These are phyloP conservation scores for Geotrichum ghanense DNA, from an alignment of 805 yeast species.

Conservation along the genomic window DNA sequence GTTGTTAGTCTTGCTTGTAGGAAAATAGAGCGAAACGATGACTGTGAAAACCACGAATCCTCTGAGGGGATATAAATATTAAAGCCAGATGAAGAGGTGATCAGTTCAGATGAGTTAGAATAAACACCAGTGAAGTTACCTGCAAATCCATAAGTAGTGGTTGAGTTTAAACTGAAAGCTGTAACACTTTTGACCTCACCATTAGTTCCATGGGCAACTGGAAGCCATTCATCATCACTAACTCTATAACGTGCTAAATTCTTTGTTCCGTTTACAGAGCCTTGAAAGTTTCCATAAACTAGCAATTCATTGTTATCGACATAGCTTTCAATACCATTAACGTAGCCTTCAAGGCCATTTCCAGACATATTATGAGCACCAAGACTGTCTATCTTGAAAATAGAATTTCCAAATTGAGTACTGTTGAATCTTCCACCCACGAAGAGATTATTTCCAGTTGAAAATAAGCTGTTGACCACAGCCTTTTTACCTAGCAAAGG, in stretches of 20 bases:
- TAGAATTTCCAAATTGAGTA: slow-evolving; percentile 6
- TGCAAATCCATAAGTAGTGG: slow-evolving; percentile 18
- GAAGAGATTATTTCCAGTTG: slow-evolving; percentile 27
- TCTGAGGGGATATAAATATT: slow-evolving; percentile 16
- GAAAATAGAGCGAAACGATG: slow-evolving; percentile 5
- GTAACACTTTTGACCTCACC: slow-evolving; percentile 13
- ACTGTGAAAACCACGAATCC: slow-evolving; percentile 12
- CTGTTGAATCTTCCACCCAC: slow-evolving; percentile 39
- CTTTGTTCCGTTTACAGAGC: slow-evolving; percentile 12
- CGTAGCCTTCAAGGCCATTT: slow-evolving; percentile 5
- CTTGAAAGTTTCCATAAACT: slow-evolving; percentile 37
- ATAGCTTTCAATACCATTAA: slow-evolving; percentile 13
- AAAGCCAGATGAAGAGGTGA: slow-evolving; percentile 9
- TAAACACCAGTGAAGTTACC: slow-evolving; percentile 15
- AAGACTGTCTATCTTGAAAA: slow-evolving; percentile 3
- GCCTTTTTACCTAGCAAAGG: slow-evolving; percentile 30
- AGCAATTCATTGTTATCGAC: slow-evolving; percentile 29
- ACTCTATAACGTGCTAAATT: slow-evolving; percentile 13
- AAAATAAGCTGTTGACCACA: slow-evolving; percentile 26
- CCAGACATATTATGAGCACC: not conserved
- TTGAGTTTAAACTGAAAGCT: slow-evolving; percentile 16
- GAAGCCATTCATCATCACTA: slow-evolving; percentile 8
- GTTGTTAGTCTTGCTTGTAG: slow-evolving; percentile 12
- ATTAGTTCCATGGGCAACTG: slow-evolving; percentile 14
- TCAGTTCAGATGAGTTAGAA: slow-evolving; percentile 3